Evolutionary conservation across 148 eudicot genomes (phyloP), one percentile per base, ranked within the genome.

Genomic region (Simmondsia chinensis): DNA sequence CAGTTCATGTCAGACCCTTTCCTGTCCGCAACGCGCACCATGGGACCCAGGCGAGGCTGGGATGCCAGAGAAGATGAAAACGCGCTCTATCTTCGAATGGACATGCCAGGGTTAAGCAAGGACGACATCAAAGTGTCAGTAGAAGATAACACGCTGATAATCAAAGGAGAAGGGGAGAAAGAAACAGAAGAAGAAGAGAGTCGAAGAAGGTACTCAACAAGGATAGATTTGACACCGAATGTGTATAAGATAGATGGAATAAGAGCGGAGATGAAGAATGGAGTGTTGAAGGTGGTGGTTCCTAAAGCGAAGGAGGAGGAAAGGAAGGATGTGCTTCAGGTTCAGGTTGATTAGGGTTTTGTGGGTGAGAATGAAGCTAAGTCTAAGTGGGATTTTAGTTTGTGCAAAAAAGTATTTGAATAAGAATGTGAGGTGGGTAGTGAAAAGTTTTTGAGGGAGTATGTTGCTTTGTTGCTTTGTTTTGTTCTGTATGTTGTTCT

Each of bases 71-170:
- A 88, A 21, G 82, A 76, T 5, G 74, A 61, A 0, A 60, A 80
- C 0, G 79, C 75, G 0, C 70, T 88, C 0, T 52, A 69, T 14
- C 48, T 83, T 39, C 60, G 74, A 4, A 50, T 83, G 12, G 94
- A 88, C 76, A 83, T 88, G 96, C 94, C 96, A 0, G 96, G 96
- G 0, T 15, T 87, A 1, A 70, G 63, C 48, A 87, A 83, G 23
- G 89, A 83, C 24, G 59, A 80, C 9, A 83, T 87, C 39, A 87
- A 83, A 63, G 64, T 87, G 0, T 65, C 68, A 0, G 84, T 83
- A 39, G 89, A 83, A 54, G 77, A 75, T 32, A 80, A 61, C 65
- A 73, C 83, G 1, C 65, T 87, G 64, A 42, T 73, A 0, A 77
- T 87, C 50, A 63, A 22, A 46, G 96, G 88, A 0, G 83, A 86